Base-by-base conservation (phyloP, 208 protist species). In the Leptomonas seymouri region DNA sequence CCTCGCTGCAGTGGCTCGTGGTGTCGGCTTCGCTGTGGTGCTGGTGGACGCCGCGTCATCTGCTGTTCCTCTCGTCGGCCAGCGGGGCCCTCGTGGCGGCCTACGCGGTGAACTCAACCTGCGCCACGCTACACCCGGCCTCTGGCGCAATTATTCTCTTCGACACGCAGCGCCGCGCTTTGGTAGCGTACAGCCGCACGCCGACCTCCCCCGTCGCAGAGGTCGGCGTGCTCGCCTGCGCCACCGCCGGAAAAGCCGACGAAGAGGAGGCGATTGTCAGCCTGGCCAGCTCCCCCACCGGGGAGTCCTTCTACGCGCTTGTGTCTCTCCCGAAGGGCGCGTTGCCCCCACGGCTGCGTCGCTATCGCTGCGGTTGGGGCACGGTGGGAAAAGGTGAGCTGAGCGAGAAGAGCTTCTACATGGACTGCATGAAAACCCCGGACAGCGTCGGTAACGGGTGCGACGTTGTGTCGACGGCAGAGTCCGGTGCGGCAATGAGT, bases 1-100 rank as follows among this genome's bases (percentile, higher is more conserved):
- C 23, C 23, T 45, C 11, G 31, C 15, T 44, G 48, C 36, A 71
- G 46, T 67, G 61, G 61, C 36, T 67, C 0, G 42, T 53, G n/a
- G 21, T 67, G 16, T 67, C 61, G 3, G 44, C 56, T 0, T 5
- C 46, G n/a, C 44, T 71, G 3, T 71, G 71, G 64, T 69, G 62
- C 50, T 77, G 71, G 71, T 77, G 71, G 71, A 71, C 71, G 2
- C 64, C 63, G 45, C 56, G 60, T 12, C 14, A 31, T 46, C 25
- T 77, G 20, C 20, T 71, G 23, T 71, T 77, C 27, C 39, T 71
- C 15, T 36, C 64, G 2, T 36, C 71, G 8, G 57, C 64, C 41
- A 61, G 55, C 36, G 56, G 64, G 12, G 34, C 57, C 1, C 31
- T 77, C 5, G 25, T 67, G 9, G 54, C 28, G 4, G 56, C 64